phyloP scores from a whole-genome alignment of 441 rosid species.

The Bocquillonia castaneifolia region DNA sequence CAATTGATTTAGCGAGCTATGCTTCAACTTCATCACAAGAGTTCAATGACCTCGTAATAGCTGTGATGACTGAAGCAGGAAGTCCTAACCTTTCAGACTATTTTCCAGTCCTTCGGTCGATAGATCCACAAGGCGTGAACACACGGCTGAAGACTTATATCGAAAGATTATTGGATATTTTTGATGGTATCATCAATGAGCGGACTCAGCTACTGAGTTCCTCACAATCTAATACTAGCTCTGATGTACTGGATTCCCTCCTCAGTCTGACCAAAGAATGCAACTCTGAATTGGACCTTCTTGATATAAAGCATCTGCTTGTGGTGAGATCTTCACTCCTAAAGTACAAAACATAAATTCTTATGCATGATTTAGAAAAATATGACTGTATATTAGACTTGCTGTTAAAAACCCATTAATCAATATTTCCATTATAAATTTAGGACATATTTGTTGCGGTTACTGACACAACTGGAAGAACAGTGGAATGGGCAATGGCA shows the following conservation, averaged over 20 bases:
- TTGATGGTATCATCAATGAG: background rate
- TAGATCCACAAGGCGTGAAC: background rate
- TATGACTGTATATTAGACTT: too few species aligned
- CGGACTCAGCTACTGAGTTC: background rate
- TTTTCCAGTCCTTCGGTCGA: background rate
- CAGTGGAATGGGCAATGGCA: conserved; percentile 5
- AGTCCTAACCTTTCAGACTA: conserved; percentile 4
- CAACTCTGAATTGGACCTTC: background rate
- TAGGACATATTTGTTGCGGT: background rate
- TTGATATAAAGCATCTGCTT: background rate
- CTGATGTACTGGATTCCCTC: conserved; percentile 5
- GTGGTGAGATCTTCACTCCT: background rate
- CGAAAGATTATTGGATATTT: background rate
- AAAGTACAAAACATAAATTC: background rate
- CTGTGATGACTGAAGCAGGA: background rate
- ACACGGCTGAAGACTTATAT: background rate
- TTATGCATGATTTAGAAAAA: background rate
- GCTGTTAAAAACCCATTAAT: background rate
- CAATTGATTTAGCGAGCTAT: conserved; percentile 11
- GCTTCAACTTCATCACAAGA: background rate
- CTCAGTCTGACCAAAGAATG: background rate
- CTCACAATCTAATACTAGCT: background rate
- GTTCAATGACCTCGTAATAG: background rate
- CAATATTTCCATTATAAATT: too few species aligned
- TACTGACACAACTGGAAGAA: background rate